Conservation (phyloP, 768 basidiomycete genomes). For the Leccinum obscurum region DNA sequence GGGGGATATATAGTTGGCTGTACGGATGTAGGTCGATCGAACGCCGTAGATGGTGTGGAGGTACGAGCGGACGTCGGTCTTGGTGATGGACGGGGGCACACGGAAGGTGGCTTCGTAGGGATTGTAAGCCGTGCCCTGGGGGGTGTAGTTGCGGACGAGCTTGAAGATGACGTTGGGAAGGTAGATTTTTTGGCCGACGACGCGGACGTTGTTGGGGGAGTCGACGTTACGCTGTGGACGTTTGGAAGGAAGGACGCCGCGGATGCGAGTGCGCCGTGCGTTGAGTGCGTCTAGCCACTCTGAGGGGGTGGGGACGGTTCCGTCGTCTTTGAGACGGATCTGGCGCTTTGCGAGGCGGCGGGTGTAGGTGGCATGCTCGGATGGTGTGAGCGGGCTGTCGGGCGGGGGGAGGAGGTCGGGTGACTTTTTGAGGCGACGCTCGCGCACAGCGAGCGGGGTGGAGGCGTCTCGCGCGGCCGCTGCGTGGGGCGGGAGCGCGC, state of each 20-base stretch:
- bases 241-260: constrained; percentile 54
- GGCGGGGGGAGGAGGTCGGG: constrained; percentile 37
- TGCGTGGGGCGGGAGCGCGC: constrained; percentile 51
- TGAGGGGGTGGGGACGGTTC: constrained; percentile 44
- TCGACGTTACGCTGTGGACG: constrained; percentile 22
- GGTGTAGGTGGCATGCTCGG: constrained; percentile 61
- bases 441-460: constrained; percentile 70
- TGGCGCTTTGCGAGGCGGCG: constrained; percentile 56
- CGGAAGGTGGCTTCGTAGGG: constrained; percentile 95
- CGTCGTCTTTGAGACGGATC: constrained; percentile 37
- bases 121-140: constrained; percentile 78
- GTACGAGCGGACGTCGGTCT: constrained; percentile 89
- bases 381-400: constrained; percentile 60
- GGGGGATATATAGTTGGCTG: constrained; percentile 83
- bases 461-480: constrained; percentile 62
- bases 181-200: constrained; percentile 83
- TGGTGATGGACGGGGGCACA: constrained; percentile 84
- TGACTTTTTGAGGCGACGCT: constrained; percentile 58
- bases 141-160: constrained; percentile 82
- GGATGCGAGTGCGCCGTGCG: constrained; percentile 60
- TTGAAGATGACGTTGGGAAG: constrained; percentile 86
- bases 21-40: constrained; percentile 89
- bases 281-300: constrained; percentile 63
- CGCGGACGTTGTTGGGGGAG: constrained; percentile 41
- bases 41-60: constrained; percentile 85